Percentiles rank a stretch among this genome's conserved stretches.
Evolutionary conservation across 441 rosid genomes (phyloP).

Genomic region (Viola pubescens): DNA sequence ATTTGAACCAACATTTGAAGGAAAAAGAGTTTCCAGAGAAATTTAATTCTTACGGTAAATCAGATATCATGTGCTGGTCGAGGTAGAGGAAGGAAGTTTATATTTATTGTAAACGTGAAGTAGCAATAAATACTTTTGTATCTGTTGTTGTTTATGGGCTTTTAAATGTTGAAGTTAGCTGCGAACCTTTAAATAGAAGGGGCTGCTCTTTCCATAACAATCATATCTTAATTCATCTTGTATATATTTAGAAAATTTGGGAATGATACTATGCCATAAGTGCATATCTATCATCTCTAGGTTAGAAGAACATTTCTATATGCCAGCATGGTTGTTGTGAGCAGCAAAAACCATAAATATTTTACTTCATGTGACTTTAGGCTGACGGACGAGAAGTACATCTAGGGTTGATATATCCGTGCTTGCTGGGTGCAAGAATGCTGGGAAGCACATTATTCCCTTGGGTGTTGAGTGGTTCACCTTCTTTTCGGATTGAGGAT

Average conservation of each 20-base stretch:
- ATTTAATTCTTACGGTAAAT: too few relatives aligned
- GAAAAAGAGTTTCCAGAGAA: too few relatives aligned
- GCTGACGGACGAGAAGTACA: constrained; percentile 92
- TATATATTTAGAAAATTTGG: background rate
- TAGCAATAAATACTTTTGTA: too few relatives aligned
- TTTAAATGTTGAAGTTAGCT: too few relatives aligned
- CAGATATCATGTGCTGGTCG: too few relatives aligned
- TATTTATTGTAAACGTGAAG: too few relatives aligned
- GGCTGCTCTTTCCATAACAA: too few relatives aligned
- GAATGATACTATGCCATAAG: background rate
- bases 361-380: constrained; percentile 30
- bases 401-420: constrained; percentile 78
- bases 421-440: constrained; percentile 87
- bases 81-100: too few relatives aligned
- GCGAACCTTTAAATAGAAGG: too few relatives aligned
- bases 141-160: too few relatives aligned
- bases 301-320: background rate
- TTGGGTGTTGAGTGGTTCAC: constrained; percentile 62
- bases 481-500: constrained; percentile 70
- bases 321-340: background rate
- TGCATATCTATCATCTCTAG: background rate
- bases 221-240: too few relatives aligned
- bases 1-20: too few relatives aligned
- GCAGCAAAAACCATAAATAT: background rate
- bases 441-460: constrained; percentile 84